Conservation (phyloP, 805 yeast species). For the Isabelozyma gotoi region DNA sequence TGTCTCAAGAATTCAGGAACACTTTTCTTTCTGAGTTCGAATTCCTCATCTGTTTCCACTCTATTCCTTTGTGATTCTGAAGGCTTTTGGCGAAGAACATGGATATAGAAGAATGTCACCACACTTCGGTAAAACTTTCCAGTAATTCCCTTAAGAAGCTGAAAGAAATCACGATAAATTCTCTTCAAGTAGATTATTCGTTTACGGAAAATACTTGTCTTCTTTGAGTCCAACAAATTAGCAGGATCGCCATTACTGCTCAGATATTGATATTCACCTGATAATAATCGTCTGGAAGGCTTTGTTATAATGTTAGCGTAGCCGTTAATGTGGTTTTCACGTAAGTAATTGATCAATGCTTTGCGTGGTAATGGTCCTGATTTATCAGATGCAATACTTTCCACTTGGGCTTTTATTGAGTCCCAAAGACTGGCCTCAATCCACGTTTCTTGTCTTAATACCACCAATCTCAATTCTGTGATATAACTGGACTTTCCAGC, state of each 20-base stretch:
- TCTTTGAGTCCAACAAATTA: background rate
- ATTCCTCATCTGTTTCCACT: conserved; percentile 15
- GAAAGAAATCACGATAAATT: conserved; percentile 7
- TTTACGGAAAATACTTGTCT: conserved; percentile 16
- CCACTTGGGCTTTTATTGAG: conserved; percentile 1
- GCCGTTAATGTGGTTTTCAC: conserved; percentile 11
- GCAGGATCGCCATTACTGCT: background rate
- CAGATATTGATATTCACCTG: conserved; percentile 9
- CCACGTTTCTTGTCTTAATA: conserved; percentile 56
- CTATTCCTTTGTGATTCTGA: background rate
- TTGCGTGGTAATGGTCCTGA: background rate
- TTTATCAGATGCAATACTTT: background rate
- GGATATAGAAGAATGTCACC: background rate
- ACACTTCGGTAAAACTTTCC: background rate
- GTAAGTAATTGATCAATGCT: conserved; percentile 7
- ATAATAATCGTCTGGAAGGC: conserved; percentile 25
- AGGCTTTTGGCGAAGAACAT: background rate
- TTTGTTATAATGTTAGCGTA: conserved; percentile 29
- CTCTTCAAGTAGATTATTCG: conserved; percentile 18
- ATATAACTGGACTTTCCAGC: conserved; percentile 67
- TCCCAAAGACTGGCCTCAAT: conserved; percentile 40
- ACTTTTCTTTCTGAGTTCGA: conserved; percentile 13
- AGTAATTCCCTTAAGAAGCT: background rate
- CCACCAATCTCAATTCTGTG: conserved; percentile 52
- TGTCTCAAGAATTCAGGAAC: conserved; percentile 29